Evolutionary conservation across 169 alveolate species (phyloP).

Genomic region (Theileria annulata): DNA sequence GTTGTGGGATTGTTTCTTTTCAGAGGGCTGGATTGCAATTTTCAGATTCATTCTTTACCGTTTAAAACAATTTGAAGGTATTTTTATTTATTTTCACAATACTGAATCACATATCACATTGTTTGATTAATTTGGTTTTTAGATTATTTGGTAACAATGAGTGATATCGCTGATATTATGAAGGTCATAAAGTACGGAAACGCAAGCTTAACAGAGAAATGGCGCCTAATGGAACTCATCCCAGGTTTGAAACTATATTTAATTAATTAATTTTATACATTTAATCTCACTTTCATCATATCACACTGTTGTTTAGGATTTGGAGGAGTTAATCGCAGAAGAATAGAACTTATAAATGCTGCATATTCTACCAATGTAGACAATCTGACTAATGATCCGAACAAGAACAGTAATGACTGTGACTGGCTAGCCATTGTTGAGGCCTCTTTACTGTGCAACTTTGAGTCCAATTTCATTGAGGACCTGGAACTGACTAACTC

Average conservation of each 20-base stretch:
- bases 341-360: constrained; percentile 31
- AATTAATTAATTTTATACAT: not conserved
- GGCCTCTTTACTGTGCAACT: constrained; percentile 43
- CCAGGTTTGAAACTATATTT: constrained; percentile 33
- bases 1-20: constrained; percentile 79
- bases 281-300: not conserved
- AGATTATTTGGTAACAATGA: constrained; percentile 55
- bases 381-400: constrained; percentile 63
- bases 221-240: constrained; percentile 56
- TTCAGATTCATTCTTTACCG: constrained; percentile 72
- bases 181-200: constrained; percentile 67
- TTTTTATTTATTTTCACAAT: not conserved
- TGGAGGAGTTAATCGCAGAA: constrained; percentile 45
- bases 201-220: constrained; percentile 40
- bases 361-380: constrained; percentile 60
- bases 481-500: constrained; percentile 41
- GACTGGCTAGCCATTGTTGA: constrained; percentile 58
- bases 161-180: constrained; percentile 67
- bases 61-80: constrained; percentile 57
- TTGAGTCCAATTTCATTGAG: constrained; percentile 33
- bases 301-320: constrained; percentile 21
- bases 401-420: constrained; percentile 33
- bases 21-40: constrained; percentile 81
- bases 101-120: not conserved
- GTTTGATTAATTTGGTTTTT: not conserved